Base-by-base conservation (phyloP, 179 eudicot species). In the Camellia oleifera region DNA sequence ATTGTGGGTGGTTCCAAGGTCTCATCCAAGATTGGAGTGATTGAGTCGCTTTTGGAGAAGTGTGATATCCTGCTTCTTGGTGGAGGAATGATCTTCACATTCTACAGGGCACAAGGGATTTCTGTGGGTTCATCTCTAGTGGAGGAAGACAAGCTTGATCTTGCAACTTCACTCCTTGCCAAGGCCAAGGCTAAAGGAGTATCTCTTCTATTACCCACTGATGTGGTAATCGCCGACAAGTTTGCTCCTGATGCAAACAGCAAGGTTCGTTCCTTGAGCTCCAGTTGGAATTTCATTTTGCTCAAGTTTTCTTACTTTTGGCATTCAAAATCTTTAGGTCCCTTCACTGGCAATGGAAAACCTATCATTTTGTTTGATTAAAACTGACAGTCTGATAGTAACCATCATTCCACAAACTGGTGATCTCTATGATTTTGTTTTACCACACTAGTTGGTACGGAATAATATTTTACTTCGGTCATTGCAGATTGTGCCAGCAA, bases 1-100 rank as follows among this genome's bases (percentile, higher is more conserved):
- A 92, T 93, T 81, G 97, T 93, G 76, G 98, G 98, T 80, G 98
- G 98, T 74, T 88, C 98, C 73, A 93, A 93, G 90, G 98, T 93
- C 32, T 93, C 98, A 61, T 79, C 90, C 80, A 93, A 93, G 89
- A 93, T 93, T 65, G 98, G 98, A 45, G 92, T 92, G 76, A 92
- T 92, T 4, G 97, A 92, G 84, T 92, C 97, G 20, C 83, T 92
- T 82, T 85, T 92, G 79, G 90, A 83, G 78, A 91, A 91, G 89
- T 88, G 86, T 77, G 87, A 92, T 79, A 80, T 88, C 63, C 90
- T 92, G 62, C 63, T 92, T 54, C 91, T 92, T 46, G 96, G 96
- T 79, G 96, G 96, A 70, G 96, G 96, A 26, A 92, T 92, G 95
- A 90, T 92, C 5, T 93, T 87, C 53, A 93, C 97, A 32, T 93